Percentiles rank a stretch among this genome's conserved stretches.
Evolutionary conservation across 2,329 filamentous ascomycete species (phyloP).

Genomic region (Fusarium drepaniforme): DNA sequence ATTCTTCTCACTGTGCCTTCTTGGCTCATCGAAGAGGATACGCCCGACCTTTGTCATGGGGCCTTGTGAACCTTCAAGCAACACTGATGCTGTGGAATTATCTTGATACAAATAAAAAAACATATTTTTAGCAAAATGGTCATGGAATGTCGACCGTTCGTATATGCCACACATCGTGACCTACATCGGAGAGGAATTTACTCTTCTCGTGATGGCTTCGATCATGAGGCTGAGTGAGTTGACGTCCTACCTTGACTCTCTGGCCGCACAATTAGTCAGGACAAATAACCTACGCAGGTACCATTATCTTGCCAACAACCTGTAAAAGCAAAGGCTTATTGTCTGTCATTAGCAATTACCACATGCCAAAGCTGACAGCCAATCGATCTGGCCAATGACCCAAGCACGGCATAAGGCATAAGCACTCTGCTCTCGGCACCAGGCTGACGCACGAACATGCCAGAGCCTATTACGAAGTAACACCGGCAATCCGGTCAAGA

Average conservation of each 20-base stretch:
- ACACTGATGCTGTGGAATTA: neutral
- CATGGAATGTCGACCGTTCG: neutral
- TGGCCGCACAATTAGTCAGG: neutral
- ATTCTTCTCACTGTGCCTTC: neutral
- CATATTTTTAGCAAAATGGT: neutral
- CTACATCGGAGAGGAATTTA: neutral
- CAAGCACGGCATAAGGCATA: neutral
- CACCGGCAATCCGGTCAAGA: conserved; percentile 13
- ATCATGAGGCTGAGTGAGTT: neutral
- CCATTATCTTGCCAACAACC: neutral
- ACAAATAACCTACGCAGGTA: neutral
- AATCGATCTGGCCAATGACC: neutral
- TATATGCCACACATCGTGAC: neutral
- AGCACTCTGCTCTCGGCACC: neutral
- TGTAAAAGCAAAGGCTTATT: neutral
- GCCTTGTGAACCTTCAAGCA: neutral
- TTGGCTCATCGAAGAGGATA: neutral
- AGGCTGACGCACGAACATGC: neutral
- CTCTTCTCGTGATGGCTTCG: neutral
- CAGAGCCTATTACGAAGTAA: neutral
- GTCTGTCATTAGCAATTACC: neutral
- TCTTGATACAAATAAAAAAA: neutral
- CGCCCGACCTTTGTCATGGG: no score
- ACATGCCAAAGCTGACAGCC: neutral
- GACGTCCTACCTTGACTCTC: neutral